These are phyloP conservation scores for Penicillium rolfsii DNA, from an alignment of 2,329 filamentous ascomycete genomes.

Conservation along the genomic window DNA sequence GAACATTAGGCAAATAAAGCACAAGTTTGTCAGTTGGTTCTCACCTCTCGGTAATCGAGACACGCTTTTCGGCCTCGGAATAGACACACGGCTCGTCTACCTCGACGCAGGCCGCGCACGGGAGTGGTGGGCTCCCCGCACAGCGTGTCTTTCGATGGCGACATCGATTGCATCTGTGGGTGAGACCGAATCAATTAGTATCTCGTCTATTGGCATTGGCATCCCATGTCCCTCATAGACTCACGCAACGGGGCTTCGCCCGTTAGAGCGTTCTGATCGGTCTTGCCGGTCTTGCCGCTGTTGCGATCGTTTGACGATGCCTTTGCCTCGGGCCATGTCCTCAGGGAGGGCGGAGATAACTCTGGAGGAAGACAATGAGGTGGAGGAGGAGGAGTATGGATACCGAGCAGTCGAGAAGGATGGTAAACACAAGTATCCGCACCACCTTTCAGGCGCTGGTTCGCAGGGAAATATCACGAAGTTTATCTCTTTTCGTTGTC, in stretches of 20 bases:
- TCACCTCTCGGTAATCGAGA: conserved; percentile 43
- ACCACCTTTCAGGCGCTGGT: neutral
- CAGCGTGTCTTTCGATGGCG: conserved; percentile 43
- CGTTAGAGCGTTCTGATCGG: conserved; percentile 21
- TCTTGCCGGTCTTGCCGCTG: conserved; percentile 28
- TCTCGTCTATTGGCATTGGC: neutral
- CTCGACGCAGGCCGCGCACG: conserved; percentile 41
- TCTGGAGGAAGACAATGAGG: too few relatives aligned
- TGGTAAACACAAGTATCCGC: too few relatives aligned
- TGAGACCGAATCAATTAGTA: conserved; percentile 11
- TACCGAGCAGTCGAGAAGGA: too few relatives aligned
- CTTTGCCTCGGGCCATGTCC: conserved; percentile 25
- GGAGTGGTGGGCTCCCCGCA: conserved; percentile 39
- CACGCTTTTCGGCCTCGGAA: conserved; percentile 42
- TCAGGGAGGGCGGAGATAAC: neutral
- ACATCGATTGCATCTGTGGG: conserved; percentile 42
- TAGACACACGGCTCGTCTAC: conserved; percentile 39
- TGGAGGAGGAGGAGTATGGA: neutral
- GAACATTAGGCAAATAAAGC: neutral
- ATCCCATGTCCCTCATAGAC: conserved; percentile 1
- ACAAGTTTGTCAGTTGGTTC: neutral
- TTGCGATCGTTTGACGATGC: conserved; percentile 22
- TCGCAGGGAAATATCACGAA: neutral
- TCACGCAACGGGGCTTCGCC: conserved; percentile 37
- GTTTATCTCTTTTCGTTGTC: neutral